Percentiles rank a stretch among this genome's conserved stretches.
Evolutionary conservation across 768 basidiomycete genomes (phyloP).

Genomic region (Leccinellum albellum): DNA sequence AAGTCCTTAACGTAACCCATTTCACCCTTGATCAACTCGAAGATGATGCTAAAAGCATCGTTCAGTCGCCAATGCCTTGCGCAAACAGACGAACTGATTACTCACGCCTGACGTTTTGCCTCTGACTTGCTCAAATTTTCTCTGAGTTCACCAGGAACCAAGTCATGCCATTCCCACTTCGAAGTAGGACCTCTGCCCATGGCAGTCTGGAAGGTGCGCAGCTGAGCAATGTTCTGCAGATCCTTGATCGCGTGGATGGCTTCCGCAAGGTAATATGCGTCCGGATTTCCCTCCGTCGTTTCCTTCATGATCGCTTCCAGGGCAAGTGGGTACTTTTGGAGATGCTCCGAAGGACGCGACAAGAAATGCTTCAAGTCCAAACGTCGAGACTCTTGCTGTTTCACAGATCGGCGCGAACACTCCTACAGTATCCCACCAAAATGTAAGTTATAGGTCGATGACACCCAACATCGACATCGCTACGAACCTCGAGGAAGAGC

Average conservation of each 20-base stretch:
- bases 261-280: slow-evolving; percentile 76
- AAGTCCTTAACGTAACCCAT: slow-evolving; percentile 94
- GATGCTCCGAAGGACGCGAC: slow-evolving; percentile 57
- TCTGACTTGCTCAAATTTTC: slow-evolving; percentile 66
- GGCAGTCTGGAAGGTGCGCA: slow-evolving; percentile 86
- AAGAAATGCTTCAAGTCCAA: slow-evolving; percentile 62
- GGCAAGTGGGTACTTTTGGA: slow-evolving; percentile 69
- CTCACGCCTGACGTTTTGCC: slow-evolving; percentile 81
- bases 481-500: slow-evolving; percentile 76
- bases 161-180: slow-evolving; percentile 89
- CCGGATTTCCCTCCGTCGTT: slow-evolving; percentile 76
- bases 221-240: slow-evolving; percentile 74
- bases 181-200: slow-evolving; percentile 78
- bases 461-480: background rate
- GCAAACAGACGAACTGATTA: slow-evolving; percentile 4
- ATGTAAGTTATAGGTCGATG: background rate
- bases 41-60: slow-evolving; percentile 64
- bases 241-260: slow-evolving; percentile 83
- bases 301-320: slow-evolving; percentile 85
- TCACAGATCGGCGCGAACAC: slow-evolving; percentile 42
- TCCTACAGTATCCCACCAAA: slow-evolving; percentile 10
- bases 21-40: slow-evolving; percentile 92
- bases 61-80: background rate
- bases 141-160: slow-evolving; percentile 67
- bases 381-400: slow-evolving; percentile 54